These are phyloP conservation scores for Penicillium soppii DNA, from an alignment of 495 filamentous ascomycete genomes.

Conservation along the genomic window DNA sequence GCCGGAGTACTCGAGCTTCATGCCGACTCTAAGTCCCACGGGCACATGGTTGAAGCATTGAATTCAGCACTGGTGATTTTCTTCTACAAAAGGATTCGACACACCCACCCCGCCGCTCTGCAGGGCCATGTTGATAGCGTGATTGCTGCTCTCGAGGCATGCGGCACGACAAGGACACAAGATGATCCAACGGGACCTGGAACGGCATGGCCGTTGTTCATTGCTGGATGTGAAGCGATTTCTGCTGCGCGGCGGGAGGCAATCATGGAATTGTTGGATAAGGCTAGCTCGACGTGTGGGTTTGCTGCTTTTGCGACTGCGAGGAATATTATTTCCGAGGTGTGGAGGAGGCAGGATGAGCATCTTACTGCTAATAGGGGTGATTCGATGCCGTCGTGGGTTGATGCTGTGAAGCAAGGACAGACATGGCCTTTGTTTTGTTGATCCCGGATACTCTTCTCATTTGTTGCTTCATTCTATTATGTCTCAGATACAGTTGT, in stretches of 20 bases:
- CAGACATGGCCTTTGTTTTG: constrained; percentile 35
- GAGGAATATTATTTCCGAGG: constrained; percentile 26
- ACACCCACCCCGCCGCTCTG: constrained; percentile 30
- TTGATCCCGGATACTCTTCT: constrained; percentile 1
- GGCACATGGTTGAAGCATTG: constrained; percentile 27
- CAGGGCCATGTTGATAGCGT: constrained; percentile 34
- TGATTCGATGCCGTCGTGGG: constrained; percentile 30
- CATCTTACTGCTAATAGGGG: constrained; percentile 20
- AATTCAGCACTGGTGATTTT: constrained; percentile 34
- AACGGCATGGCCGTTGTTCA: constrained; percentile 34
- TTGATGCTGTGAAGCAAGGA: constrained; percentile 23
- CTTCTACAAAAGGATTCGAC: constrained; percentile 32
- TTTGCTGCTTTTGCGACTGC: constrained; percentile 24
- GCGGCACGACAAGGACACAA: constrained; percentile 17
- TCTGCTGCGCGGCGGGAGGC: constrained; percentile 18
- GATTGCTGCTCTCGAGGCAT: constrained; percentile 24
- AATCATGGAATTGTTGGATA: constrained; percentile 23
- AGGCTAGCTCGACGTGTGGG: constrained; percentile 21
- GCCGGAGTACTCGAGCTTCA: constrained; percentile 8
- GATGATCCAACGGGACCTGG: constrained; percentile 22
- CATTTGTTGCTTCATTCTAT: no score
- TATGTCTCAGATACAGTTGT: no score
- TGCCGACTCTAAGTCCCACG: constrained; percentile 16
- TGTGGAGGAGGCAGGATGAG: constrained; percentile 32
- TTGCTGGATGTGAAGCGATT: constrained; percentile 36